Base-by-base conservation (phyloP, 805 yeast species). In the Candida methanosorbosa region DNA sequence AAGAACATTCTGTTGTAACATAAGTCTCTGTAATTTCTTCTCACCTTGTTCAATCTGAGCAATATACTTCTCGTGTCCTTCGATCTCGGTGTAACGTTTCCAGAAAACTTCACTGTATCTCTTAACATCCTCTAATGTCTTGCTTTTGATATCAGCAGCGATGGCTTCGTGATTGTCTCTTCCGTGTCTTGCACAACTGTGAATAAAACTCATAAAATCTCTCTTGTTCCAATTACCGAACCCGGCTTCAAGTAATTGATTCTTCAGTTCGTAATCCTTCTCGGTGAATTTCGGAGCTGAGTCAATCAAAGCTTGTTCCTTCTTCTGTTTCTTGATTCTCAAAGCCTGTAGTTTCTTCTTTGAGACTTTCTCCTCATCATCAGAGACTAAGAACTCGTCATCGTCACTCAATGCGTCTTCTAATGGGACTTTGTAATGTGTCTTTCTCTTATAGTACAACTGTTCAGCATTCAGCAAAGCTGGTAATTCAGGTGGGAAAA, bases 31-130 rank as follows among this genome's bases (percentile, higher is more conserved):
- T 8, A 69, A 56, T 45, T 81, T 81, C 60, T 74, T 76, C 46
- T 81, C 88, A 42, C 86, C 84, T 29, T 72, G 59, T 46, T 81
- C 87, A 40, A 83, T 81, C 40, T 78, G 85, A n/a, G 71, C 52
- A 23, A 81, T 49, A 49, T 81, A 80, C 51, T 79, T 80, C 37
- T 79, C 86, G 55, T 71, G 66, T 0, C 90, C 88, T 21, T 78
- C 84, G 20, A 83, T 70, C 40, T 71, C 73, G 17, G 54, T 52
- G 47, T 69, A 75, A 23, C 75, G 63, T 25, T 59, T 49, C 92
- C 92, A 83, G 45, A 83, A 83, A 2, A 61, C 72, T 30, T 64
- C 59, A 29, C 76, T 65, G 50, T 82, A 83, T 19, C 56, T 50
- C 38, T 65, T 66, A 3, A 83, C 78, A 30, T 81, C 90, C 16